Conservation (phyloP, 805 yeast species). For the Lipomyces sp. region DNA sequence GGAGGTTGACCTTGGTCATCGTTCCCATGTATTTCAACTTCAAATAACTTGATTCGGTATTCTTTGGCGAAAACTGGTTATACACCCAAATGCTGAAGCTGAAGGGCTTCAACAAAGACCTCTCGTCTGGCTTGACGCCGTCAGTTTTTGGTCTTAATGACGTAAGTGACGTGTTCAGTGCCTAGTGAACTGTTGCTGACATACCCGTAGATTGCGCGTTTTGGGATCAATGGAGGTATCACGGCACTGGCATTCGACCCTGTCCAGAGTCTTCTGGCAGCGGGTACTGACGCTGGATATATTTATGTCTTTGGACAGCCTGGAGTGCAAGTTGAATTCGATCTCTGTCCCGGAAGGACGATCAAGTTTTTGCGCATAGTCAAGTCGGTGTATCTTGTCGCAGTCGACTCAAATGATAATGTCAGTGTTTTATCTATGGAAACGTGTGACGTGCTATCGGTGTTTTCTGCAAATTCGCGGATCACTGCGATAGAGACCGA, state of each 20-base stretch:
- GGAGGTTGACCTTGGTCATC: too few relatives aligned
- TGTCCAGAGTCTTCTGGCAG: conserved; percentile 78
- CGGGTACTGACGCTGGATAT: conserved; percentile 67
- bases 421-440: conserved; percentile 69
- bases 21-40: too few relatives aligned
- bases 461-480: conserved; percentile 59
- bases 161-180: conserved; percentile 24
- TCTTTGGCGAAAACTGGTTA: too few relatives aligned
- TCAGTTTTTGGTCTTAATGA: conserved; percentile 35
- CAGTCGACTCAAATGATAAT: conserved; percentile 57
- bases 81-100: conserved; percentile 11
- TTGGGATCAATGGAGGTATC: conserved; percentile 65
- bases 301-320: conserved; percentile 81
- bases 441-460: conserved; percentile 56
- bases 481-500: conserved; percentile 73
- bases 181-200: too few relatives aligned
- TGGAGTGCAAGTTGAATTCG: conserved; percentile 67
- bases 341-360: conserved; percentile 47
- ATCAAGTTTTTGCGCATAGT: conserved; percentile 62
- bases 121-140: conserved; percentile 36
- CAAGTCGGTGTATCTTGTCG: conserved; percentile 77
- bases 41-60: too few relatives aligned
- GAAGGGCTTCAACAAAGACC: conserved; percentile 31
- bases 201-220: conserved; percentile 37
- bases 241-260: conserved; percentile 78